Conservation (phyloP, 768 basidiomycete genomes). For the Fibroporia radiculosa region DNA sequence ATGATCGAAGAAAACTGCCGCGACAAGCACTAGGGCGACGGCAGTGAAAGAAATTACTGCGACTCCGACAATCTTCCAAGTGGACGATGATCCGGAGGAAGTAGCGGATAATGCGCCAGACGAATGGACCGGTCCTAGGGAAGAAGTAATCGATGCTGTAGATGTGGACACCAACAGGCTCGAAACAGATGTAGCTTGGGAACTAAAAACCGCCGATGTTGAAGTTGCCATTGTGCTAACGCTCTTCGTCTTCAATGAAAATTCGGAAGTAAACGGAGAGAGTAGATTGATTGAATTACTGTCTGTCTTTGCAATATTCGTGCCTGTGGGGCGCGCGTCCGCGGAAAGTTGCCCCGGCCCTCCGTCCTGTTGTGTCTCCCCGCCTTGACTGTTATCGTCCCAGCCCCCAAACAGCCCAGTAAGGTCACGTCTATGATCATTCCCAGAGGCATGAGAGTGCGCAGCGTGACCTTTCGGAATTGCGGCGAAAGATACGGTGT, state of each 20-base stretch:
- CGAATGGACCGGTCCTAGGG: not conserved
- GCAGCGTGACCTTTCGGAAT: not conserved
- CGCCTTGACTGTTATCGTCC: not conserved
- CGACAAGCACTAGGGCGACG: constrained; percentile 46
- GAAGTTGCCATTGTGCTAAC: not conserved
- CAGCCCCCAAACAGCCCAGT: not conserved
- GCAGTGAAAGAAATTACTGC: constrained; percentile 55
- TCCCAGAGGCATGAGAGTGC: not conserved
- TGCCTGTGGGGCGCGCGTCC: not conserved
- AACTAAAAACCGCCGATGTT: not conserved
- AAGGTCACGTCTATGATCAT: not conserved
- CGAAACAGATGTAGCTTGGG: not conserved
- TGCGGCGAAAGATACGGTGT: no score
- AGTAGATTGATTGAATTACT: not conserved
- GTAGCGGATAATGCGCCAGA: not conserved
- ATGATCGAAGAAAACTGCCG: constrained; percentile 62
- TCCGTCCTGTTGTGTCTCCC: not conserved
- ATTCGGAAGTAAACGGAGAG: not conserved
- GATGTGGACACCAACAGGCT: not conserved
- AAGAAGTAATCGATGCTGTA: not conserved
- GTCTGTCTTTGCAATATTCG: not conserved
- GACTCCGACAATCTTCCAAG: constrained; percentile 69
- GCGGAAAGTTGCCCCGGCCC: not conserved
- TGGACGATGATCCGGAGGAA: constrained; percentile 31
- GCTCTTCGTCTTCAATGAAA: not conserved